Evolutionary conservation across 2,329 filamentous ascomycete genomes (phyloP).

Genomic region (Stagonosporopsis chrysanthemi): DNA sequence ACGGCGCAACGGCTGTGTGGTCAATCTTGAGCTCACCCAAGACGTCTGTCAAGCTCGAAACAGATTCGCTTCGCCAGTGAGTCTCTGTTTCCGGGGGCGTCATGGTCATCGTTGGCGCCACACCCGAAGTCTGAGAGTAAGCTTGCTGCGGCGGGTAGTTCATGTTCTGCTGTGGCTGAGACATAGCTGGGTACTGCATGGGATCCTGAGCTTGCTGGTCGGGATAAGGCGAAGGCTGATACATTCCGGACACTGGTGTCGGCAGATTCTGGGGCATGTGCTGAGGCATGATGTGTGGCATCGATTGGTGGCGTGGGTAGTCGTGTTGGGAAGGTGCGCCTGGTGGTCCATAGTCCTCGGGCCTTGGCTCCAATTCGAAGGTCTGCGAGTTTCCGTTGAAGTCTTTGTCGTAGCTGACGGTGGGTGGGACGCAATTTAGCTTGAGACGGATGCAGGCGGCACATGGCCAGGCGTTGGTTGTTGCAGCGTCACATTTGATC

Average conservation of each 20-base stretch:
- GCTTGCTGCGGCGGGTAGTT: slow-evolving; percentile 44
- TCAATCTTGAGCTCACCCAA: slow-evolving; percentile 88
- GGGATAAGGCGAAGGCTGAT: slow-evolving; percentile 46
- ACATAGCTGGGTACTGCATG: slow-evolving; percentile 48
- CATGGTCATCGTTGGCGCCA: slow-evolving; percentile 40
- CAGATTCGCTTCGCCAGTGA: slow-evolving; percentile 47
- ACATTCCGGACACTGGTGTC: slow-evolving; percentile 44
- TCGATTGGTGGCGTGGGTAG: slow-evolving; percentile 46
- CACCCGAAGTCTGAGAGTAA: slow-evolving; percentile 41
- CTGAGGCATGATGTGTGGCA: slow-evolving; percentile 39
- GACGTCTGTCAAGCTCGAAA: slow-evolving; percentile 78
- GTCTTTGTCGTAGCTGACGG: slow-evolving; percentile 75
- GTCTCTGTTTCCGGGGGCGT: slow-evolving; percentile 60
- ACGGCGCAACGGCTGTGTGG: slow-evolving; percentile 85
- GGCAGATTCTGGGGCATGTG: slow-evolving; percentile 41
- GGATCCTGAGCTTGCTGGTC: slow-evolving; percentile 45
- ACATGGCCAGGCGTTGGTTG: slow-evolving; percentile 97
- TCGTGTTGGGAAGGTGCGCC: slow-evolving; percentile 51
- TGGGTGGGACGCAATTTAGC: slow-evolving; percentile 89
- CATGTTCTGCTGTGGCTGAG: slow-evolving; percentile 46
- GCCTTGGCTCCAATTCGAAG: slow-evolving; percentile 51
- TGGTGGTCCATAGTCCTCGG: slow-evolving; percentile 49
- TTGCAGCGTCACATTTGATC: slow-evolving; percentile 97
- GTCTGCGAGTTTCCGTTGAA: slow-evolving; percentile 51
- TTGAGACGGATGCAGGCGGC: slow-evolving; percentile 92